Conservation (phyloP, 805 yeast genomes). For the Metschnikowia anglica region DNA sequence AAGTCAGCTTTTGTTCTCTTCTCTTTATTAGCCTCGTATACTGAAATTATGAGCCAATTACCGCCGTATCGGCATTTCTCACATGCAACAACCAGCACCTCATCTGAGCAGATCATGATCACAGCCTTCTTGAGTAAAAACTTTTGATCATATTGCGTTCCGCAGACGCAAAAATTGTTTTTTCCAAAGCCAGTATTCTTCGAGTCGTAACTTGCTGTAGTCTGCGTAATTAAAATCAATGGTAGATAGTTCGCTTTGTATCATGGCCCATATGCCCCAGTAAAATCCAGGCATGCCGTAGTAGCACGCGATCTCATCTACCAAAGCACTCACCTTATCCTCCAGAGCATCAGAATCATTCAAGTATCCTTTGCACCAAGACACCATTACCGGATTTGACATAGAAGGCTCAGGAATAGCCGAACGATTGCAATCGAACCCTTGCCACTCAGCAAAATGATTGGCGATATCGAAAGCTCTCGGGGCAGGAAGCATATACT, state of each 20-base stretch:
- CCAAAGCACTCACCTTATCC: constrained; percentile 42
- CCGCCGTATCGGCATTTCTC: too few relatives aligned
- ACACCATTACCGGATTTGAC: constrained; percentile 44
- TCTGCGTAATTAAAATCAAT: constrained; percentile 70
- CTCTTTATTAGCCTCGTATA: neutral
- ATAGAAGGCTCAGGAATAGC: constrained; percentile 55
- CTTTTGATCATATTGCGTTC: neutral
- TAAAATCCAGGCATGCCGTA: constrained; percentile 82
- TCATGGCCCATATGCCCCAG: constrained; percentile 85
- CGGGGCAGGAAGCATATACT: constrained; percentile 70
- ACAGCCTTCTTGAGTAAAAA: neutral
- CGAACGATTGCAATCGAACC: constrained; percentile 64
- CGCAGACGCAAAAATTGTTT: constrained; percentile 15
- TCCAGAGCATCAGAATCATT: constrained; percentile 28
- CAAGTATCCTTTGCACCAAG: constrained; percentile 62
- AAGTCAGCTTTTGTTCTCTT: neutral
- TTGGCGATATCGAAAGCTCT: constrained; percentile 74
- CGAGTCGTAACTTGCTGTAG: constrained; percentile 58
- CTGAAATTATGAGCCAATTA: neutral
- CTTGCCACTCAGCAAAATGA: constrained; percentile 81
- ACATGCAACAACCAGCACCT: too few relatives aligned
- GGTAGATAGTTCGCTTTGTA: constrained; percentile 64
- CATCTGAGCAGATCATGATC: too few relatives aligned
- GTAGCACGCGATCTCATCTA: constrained; percentile 56
- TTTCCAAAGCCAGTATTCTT: constrained; percentile 74